Conservation (phyloP, 352 stramenopile genomes). For the Phytophthora rubi region DNA sequence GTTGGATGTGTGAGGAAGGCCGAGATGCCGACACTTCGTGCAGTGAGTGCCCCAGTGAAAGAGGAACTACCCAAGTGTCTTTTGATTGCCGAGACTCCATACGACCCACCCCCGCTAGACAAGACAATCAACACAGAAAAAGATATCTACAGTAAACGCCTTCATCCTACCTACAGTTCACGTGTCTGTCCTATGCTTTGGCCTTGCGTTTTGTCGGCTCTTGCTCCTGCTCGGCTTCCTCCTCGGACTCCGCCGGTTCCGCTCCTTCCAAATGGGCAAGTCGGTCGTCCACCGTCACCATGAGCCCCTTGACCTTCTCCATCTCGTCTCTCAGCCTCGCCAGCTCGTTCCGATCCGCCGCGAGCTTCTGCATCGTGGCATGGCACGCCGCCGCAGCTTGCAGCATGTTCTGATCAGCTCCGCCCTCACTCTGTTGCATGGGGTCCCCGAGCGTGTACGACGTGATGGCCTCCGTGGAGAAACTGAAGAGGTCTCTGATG, state of each 20-base stretch:
- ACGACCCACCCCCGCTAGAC: slow-evolving; percentile 14
- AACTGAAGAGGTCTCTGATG: slow-evolving; percentile 75
- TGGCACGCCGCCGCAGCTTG: slow-evolving; percentile 43
- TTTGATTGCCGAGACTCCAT: slow-evolving; percentile 28
- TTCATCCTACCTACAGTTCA: slow-evolving; percentile 23
- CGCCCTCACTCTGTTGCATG: slow-evolving; percentile 28
- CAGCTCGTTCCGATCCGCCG: slow-evolving; percentile 58
- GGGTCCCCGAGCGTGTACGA: slow-evolving; percentile 84
- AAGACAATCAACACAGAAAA: slow-evolving; percentile 36
- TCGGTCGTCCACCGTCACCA: slow-evolving; percentile 78
- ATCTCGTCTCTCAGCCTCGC: slow-evolving; percentile 69
- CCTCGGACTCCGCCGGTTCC: slow-evolving; percentile 50
- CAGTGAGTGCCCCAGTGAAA: not conserved
- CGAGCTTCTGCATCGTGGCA: slow-evolving; percentile 45
- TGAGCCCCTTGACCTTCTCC: slow-evolving; percentile 77
- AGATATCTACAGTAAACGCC: slow-evolving; percentile 30
- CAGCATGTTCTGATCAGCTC: slow-evolving; percentile 18
- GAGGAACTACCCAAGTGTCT: slow-evolving; percentile 4
- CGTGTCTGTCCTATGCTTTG: slow-evolving; percentile 20
- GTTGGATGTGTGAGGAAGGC: slow-evolving; percentile 17
- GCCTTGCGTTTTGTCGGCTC: not conserved
- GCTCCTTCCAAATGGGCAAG: slow-evolving; percentile 64
- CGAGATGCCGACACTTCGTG: slow-evolving; percentile 10
- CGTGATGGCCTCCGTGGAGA: slow-evolving; percentile 74
- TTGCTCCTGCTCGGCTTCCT: slow-evolving; percentile 31